Base-by-base conservation (phyloP, 352 stramenopile species). In the Phytophthora europaea region DNA sequence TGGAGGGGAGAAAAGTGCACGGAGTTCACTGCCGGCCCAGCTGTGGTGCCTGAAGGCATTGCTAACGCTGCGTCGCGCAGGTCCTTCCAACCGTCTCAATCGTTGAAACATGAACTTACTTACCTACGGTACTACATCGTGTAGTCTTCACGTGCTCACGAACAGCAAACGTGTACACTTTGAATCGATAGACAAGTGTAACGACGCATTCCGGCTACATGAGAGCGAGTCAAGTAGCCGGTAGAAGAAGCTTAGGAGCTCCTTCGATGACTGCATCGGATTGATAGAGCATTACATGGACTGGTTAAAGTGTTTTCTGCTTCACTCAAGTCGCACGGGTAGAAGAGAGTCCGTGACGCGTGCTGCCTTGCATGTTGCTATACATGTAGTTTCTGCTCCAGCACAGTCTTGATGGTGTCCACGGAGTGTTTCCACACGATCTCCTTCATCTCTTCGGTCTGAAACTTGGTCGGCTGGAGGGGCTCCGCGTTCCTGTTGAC, bases 381-480 rank as follows among this genome's bases (percentile, higher is more conserved):
- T 43, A 3, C 4, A 8, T 43, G 10, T 31, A 36, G 15, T 34
- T 22, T 22, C 55, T 72, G 31, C 36, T 61, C 23, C 10, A 72
- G 56, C n/a, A 73, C 56, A 6, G 34, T 31, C 15, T 77, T 45
- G 23, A 70, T 73, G 7, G 59, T 73, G 13, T 33, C 56, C 1
- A 66, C 43, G 1, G 58, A 62, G 52, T 77, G 70, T 18, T 73
- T 70, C 59, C 70, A 73, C 45, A 77, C 70, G 16, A 73, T 61
- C 2, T 76, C 65, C 45, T 73, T 76, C 36, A 76, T 23, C 18
- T 77, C 58, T 1, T 77, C 20, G 43, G 58, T 69, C 50, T 76
- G 70, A 26, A 69, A 73, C 33, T 65, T 65, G 51, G 70, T 73
- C 57, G 55, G 47, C 26, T 66, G 43, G 8, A 73, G 23, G 2